phyloP scores from a whole-genome alignment of 441 rosid genomes.

The Croton laevigatus region DNA sequence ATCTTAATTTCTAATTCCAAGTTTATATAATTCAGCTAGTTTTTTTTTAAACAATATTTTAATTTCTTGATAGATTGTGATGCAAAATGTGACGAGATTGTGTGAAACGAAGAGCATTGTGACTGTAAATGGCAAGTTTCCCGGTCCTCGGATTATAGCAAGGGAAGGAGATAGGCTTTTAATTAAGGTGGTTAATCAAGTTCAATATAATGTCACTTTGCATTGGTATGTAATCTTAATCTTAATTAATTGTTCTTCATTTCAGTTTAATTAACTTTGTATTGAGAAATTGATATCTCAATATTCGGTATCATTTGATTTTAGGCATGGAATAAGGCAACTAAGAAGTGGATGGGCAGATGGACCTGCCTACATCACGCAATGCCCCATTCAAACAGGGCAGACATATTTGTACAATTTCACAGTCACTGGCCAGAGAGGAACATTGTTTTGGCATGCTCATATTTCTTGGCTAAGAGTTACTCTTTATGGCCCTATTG shows the following conservation, averaged over 20 bases:
- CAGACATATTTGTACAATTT: constrained; percentile 58
- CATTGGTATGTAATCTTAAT: constrained; percentile 39
- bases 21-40: too few species aligned
- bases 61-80: constrained; percentile 28
- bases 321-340: constrained; percentile 64
- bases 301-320: not conserved
- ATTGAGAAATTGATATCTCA: not conserved
- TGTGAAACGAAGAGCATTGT: constrained; percentile 47
- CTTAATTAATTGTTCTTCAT: not conserved
- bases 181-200: constrained; percentile 42
- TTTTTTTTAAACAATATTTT: too few species aligned
- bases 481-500: constrained; percentile 57
- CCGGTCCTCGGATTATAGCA: constrained; percentile 43
- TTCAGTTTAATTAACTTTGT: not conserved
- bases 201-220: constrained; percentile 34
- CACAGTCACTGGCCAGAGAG: constrained; percentile 61
- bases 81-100: constrained; percentile 42
- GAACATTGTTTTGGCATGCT: constrained; percentile 72
- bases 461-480: constrained; percentile 64
- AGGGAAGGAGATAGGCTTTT: constrained; percentile 50
- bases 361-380: constrained; percentile 63
- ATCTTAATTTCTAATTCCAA: not conserved
- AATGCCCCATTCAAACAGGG: constrained; percentile 64
- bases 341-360: constrained; percentile 66
- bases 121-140: constrained; percentile 45